Percentiles rank a stretch among this genome's conserved stretches.
These are phyloP conservation scores for Candida piceae DNA, from an alignment of 805 yeast species.

Conservation along the genomic window DNA sequence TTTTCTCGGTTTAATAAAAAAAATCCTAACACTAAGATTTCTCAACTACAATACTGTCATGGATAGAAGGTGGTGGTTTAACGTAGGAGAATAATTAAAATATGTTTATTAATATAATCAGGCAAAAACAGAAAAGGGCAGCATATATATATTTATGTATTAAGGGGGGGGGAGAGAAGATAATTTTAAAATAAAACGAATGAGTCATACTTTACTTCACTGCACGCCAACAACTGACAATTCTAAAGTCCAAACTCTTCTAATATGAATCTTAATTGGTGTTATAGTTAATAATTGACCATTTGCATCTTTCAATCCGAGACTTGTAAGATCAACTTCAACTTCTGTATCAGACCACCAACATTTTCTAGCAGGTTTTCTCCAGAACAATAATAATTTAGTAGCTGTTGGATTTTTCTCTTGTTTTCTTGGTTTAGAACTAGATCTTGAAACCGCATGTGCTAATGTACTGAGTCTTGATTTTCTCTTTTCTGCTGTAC, in stretches of 20 bases:
- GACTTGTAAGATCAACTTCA: conserved; percentile 35
- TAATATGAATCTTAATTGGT: conserved; percentile 67
- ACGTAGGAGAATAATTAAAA: no score
- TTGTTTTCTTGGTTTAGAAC: conserved; percentile 30
- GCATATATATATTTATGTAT: no score
- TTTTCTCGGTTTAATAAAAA: no score
- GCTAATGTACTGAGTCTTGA: conserved; percentile 62
- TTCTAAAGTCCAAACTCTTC: conserved; percentile 97
- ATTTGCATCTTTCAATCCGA: conserved; percentile 20
- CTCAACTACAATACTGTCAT: no score
- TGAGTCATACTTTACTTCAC: no score
- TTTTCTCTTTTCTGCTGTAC: conserved; percentile 32
- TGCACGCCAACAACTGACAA: conserved; percentile 84
- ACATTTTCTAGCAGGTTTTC: conserved; percentile 97
- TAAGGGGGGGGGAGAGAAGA: no score
- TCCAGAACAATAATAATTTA: conserved; percentile 86
- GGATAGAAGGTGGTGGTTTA: no score
- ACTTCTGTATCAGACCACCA: conserved; percentile 84
- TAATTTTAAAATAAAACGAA: no score
- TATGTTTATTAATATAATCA: no score
- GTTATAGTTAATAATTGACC: conserved; percentile 31
- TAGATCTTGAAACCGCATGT: conserved; percentile 44
- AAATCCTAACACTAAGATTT: no score
- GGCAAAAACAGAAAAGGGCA: no score
- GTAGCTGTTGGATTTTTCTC: conserved; percentile 35